These are phyloP conservation scores for Emmonsiellopsis sp. DNA, from an alignment of 2,329 filamentous ascomycete genomes.

Conservation along the genomic window DNA sequence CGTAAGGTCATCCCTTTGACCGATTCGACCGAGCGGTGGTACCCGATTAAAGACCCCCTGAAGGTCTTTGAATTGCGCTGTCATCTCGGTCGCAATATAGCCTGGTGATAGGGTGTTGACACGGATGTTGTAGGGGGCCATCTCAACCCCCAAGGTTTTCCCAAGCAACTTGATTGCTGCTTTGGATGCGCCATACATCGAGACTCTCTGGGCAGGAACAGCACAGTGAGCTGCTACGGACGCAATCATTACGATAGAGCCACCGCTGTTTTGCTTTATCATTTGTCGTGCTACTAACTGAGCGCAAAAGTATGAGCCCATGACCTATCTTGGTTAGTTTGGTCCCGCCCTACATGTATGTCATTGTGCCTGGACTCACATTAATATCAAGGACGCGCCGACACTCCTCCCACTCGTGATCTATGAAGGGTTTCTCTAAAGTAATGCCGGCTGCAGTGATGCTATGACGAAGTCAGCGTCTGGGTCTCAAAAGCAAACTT, in stretches of 20 bases:
- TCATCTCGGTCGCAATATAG: not conserved
- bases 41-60: not conserved
- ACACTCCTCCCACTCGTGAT: too few species aligned
- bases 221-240: conserved; percentile 30
- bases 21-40: not conserved
- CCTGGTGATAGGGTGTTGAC: conserved; percentile 33
- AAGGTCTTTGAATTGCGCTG: not conserved
- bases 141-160: conserved; percentile 25
- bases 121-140: conserved; percentile 28
- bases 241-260: conserved; percentile 33
- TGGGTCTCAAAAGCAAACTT: too few species aligned
- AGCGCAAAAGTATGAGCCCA: conserved; percentile 33
- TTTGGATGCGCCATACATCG: conserved; percentile 37
- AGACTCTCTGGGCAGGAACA: conserved; percentile 28
- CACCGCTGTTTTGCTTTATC: conserved; percentile 28
- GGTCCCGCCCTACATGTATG: not conserved
- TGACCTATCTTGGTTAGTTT: conserved; percentile 19
- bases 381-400: too few species aligned
- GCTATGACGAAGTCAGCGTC: too few species aligned
- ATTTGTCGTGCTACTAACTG: conserved; percentile 33
- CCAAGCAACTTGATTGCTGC: conserved; percentile 26
- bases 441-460: too few species aligned
- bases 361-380: too few species aligned
- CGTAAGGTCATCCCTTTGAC: not conserved
- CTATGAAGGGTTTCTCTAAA: too few species aligned